Conservation (phyloP, 202 grass and related monocot species). For the Alloteropsis angusta region DNA sequence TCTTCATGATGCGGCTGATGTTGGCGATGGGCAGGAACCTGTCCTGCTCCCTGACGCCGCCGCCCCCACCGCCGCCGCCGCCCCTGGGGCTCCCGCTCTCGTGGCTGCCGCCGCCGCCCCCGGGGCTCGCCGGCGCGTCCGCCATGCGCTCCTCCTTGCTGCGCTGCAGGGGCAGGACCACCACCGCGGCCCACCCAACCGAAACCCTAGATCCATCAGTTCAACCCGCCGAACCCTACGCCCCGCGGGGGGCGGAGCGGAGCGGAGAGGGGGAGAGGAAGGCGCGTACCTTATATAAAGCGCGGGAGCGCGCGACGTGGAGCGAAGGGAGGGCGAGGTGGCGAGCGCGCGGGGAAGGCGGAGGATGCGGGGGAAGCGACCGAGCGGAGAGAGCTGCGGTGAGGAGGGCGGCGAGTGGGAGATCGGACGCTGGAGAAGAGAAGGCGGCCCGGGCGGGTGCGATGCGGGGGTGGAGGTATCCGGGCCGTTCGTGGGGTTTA, state of each 20-base stretch:
- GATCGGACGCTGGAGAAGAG: conserved; percentile 71
- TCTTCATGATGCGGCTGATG: conserved; percentile 97
- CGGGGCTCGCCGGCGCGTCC: conserved; percentile 44
- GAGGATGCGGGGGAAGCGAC: neutral
- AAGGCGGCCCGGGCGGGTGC: conserved; percentile 40
- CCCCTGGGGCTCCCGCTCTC: conserved; percentile 33
- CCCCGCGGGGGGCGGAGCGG: neutral
- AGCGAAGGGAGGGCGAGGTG: conserved; percentile 15
- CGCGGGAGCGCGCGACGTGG: conserved; percentile 19
- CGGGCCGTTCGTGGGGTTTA: conserved; percentile 41
- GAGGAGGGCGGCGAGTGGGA: conserved; percentile 35
- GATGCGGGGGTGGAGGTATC: conserved; percentile 35
- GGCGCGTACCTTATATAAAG: conserved; percentile 48
- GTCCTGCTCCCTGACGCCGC: conserved; percentile 76
- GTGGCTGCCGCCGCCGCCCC: conserved; percentile 42
- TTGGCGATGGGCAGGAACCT: conserved; percentile 94
- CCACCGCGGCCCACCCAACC: neutral
- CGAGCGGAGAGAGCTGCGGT: conserved; percentile 5
- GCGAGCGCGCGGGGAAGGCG: conserved; percentile 7
- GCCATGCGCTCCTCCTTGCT: conserved; percentile 16
- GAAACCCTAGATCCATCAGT: conserved; percentile 49
- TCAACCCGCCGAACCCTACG: neutral
- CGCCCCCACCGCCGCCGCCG: conserved; percentile 38
- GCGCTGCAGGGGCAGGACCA: conserved; percentile 6
- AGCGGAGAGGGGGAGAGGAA: neutral